Evolutionary conservation across 2,329 filamentous ascomycete genomes (phyloP), one percentile per base, ranked within the genome.

Genomic region (Falciphora oryzae): DNA sequence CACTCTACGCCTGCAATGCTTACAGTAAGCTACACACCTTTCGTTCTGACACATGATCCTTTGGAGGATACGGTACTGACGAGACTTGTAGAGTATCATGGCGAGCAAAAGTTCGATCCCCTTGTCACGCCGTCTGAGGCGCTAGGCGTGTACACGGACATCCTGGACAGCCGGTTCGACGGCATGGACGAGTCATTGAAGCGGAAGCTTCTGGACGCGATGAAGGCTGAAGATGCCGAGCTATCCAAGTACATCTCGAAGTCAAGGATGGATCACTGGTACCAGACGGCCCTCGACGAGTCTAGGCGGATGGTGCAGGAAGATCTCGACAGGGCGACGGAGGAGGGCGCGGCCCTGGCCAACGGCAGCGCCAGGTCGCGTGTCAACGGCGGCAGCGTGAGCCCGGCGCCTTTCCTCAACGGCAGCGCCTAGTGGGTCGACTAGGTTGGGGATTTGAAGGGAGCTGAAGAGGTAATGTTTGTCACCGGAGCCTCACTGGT

Each of bases 261-360:
- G 73, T 82, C 86, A 65, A 83, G 87, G 53, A 81, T 97, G 14
- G 85, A 87, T 8, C 82, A 89, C 65, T 96, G 93, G 91, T 70
- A 68, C 63, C 67, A 66, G 13, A 70, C 71, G 6, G 69, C 70
- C 1, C 65, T 67, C 25, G 70, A 72, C 50, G 68, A 63, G 8
- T 73, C 73, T 3, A 68, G 73, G 62, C 71, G 70, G 64, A 72
- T 71, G 22, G 71, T 73, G 8, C 69, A 69, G 27, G 63, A 64
- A 1, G 70, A 69, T 60, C 64, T 71, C 58, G 67, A 68, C 57
- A 67, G 65, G 29, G 65, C 66, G 53, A 69, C 69, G 14, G 65
- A 62, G 57, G 31, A 53, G 16, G 65, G 65, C 32, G 63, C 63
- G 7, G 65, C 64, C 25, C 59, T 59, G 29, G 62, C 62, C 44